Percentiles rank a stretch among this genome's conserved stretches.
Evolutionary conservation across 1,284 basidiomycete species (phyloP).

Genomic region (Thelephora terrestris): DNA sequence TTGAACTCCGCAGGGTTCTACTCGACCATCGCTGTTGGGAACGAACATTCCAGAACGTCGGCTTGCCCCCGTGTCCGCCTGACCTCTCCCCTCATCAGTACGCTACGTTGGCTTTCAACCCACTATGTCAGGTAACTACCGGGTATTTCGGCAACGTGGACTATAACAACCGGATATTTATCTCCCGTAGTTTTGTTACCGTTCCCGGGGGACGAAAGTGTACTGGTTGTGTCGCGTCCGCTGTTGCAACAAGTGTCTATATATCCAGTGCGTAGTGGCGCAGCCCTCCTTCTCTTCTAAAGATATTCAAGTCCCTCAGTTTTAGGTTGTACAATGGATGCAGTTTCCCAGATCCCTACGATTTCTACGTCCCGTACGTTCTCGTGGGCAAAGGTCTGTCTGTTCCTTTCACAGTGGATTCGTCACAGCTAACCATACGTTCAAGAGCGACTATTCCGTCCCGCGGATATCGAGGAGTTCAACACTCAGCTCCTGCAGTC

Average conservation of each 20-base stretch:
- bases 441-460: background rate
- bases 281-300: too few species aligned
- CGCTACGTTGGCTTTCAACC: constrained; percentile 19
- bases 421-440: background rate
- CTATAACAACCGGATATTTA: background rate
- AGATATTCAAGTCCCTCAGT: background rate
- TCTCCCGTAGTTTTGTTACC: background rate
- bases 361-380: background rate
- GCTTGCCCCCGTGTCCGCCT: constrained; percentile 22
- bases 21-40: constrained; percentile 32
- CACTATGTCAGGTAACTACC: constrained; percentile 17
- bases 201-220: background rate
- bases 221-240: background rate
- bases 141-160: background rate
- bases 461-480: background rate
- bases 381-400: background rate
- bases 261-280: background rate
- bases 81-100: constrained; percentile 25
- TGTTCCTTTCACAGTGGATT: background rate
- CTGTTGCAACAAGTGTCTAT: background rate
- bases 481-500: background rate
- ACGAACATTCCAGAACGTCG: constrained; percentile 11
- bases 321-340: background rate
- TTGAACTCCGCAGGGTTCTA: constrained; percentile 28
- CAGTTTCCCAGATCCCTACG: background rate